Conservation (phyloP, 129 eudicot species). For the Chrysanthemum lavandulifolium region DNA sequence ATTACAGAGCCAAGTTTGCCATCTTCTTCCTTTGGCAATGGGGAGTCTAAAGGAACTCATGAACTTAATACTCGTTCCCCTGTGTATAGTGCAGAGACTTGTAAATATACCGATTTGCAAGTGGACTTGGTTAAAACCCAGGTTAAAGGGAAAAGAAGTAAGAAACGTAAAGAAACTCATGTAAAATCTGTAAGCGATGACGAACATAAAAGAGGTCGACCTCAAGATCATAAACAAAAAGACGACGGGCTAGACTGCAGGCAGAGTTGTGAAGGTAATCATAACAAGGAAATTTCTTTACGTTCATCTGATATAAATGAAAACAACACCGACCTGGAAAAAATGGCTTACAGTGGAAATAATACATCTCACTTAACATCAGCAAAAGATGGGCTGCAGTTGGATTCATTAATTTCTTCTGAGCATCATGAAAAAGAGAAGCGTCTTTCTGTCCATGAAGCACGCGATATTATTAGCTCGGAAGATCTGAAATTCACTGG, state of each 20-base stretch:
- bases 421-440: slow-evolving; percentile 33
- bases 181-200: slow-evolving; percentile 30
- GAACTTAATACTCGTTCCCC: slow-evolving; percentile 28
- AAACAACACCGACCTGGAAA: slow-evolving; percentile 22
- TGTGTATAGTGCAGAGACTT: too few relatives aligned
- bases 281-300: too few relatives aligned
- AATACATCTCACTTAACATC: slow-evolving; percentile 9
- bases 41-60: slow-evolving; percentile 38
- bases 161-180: slow-evolving; percentile 32
- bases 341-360: slow-evolving; percentile 17
- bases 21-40: slow-evolving; percentile 33
- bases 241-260: slow-evolving; percentile 28
- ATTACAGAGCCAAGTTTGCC: slow-evolving; percentile 39
- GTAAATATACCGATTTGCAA: slow-evolving; percentile 25
- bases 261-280: slow-evolving; percentile 7
- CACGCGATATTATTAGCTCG: slow-evolving; percentile 26
- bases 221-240: slow-evolving; percentile 28
- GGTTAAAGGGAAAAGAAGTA: slow-evolving; percentile 59
- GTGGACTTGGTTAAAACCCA: slow-evolving; percentile 37
- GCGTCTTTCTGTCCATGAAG: slow-evolving; percentile 26
- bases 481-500: slow-evolving; percentile 14
- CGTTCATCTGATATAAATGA: not conserved
- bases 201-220: slow-evolving; percentile 28
- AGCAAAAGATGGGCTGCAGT: slow-evolving; percentile 26
- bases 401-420: slow-evolving; percentile 30